Evolutionary conservation across 2,329 filamentous ascomycete species (phyloP), one percentile per base, ranked within the genome.

Genomic region (Aspergillus tubingensis): DNA sequence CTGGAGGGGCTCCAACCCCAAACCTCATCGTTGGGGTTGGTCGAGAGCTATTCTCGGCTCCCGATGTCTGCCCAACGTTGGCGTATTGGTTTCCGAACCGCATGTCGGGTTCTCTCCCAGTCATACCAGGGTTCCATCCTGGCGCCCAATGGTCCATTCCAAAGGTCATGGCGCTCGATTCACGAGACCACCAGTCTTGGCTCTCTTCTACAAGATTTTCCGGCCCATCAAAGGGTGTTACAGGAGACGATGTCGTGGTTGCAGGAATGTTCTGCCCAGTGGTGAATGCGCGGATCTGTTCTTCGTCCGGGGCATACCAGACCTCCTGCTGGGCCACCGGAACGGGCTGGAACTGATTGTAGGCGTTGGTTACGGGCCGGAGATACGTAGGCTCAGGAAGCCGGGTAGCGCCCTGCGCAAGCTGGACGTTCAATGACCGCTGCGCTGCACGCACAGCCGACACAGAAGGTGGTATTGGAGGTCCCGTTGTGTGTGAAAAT

Each of bases 161-260:
- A 3, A 83, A 72, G 0, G 84, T 86, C 3, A 89, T 74, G 53
- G 84, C 83, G 17, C 79, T 82, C 67, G 89, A 86, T 67, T 90
- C 87, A 38, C 82, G 78, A 57, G 87, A 80, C 80, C 86, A 88
- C 85, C 84, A 87, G 66, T 89, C 84, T 62, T 88, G 85, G 51
- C 83, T 85, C 53, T 89, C 86, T 49, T 85, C 81, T 3, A 89
- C 80, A 5, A 89, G 73, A 48, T 84, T 83, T 38, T 88, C 85
- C 1, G 87, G 79, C 8, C 82, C 83, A 23, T 85, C 85, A 62
- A 88, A 88, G 54, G 86, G 77, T 10, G 82, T 80, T 8, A 79
- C 80, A 0, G 81, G 77, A 23, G 76, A 76, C 7, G 76, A 69
- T 8, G 82, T 82, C 5, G 77, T 80, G 4, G 76, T 73, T 17